Percentiles rank a stretch among this genome's conserved stretches.
phyloP scores from a whole-genome alignment of 495 filamentous ascomycete species.

The Aspergillus incahuasiensis region DNA sequence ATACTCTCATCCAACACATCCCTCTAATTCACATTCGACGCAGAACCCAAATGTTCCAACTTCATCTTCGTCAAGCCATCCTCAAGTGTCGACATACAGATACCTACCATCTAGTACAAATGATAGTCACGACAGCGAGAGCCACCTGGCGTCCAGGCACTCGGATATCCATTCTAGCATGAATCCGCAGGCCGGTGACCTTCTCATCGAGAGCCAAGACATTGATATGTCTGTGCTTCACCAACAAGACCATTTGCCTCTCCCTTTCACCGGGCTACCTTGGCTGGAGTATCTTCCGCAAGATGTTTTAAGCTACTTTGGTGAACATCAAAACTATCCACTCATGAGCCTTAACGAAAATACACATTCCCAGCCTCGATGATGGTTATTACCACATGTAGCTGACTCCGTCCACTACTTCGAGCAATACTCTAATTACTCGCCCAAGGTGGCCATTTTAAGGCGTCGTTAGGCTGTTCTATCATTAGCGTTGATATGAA shows the following conservation, averaged over 20 bases:
- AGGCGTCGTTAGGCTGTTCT: conserved; percentile 13
- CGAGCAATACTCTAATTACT: conserved; percentile 21
- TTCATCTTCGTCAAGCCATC: conserved; percentile 14
- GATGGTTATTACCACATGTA: conserved; percentile 12
- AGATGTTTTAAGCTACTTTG: conserved; percentile 56
- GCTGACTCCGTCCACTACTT: conserved; percentile 16
- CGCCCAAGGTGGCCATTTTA: background rate
- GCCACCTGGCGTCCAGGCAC: conserved; percentile 31
- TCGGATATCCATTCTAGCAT: conserved; percentile 33
- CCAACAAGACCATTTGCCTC: conserved; percentile 39
- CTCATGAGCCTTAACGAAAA: conserved; percentile 34
- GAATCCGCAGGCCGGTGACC: conserved; percentile 42
- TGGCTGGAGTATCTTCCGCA: conserved; percentile 68
- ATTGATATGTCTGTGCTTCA: conserved; percentile 55
- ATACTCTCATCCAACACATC: conserved; percentile 23
- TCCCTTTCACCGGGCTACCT: conserved; percentile 48
- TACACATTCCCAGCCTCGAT: conserved; percentile 24
- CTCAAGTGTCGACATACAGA: conserved; percentile 19
- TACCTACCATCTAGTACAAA: conserved; percentile 28
- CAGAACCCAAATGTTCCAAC: conserved; percentile 45
- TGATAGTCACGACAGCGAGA: conserved; percentile 36
- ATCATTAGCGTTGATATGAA: too few relatives aligned
- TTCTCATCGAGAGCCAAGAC: conserved; percentile 68
- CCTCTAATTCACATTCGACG: conserved; percentile 39
- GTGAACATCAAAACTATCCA: conserved; percentile 35